Conservation (phyloP, 164 flowering plant genomes). For the Saururus chinensis region DNA sequence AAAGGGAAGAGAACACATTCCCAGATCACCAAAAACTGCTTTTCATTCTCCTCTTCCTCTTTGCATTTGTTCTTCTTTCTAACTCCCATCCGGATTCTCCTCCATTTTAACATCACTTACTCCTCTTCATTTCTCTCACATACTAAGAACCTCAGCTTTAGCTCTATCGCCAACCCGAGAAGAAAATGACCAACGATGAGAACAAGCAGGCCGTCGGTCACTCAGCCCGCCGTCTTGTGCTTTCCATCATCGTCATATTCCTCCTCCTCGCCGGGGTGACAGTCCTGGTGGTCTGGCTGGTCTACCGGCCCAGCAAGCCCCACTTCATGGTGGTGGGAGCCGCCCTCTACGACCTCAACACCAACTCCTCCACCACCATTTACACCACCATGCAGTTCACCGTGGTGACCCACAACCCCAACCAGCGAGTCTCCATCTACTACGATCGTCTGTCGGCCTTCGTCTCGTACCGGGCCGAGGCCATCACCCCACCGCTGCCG, state of each 20-base stretch:
- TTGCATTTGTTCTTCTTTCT: too few relatives aligned
- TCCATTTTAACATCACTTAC: neutral
- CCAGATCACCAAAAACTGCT: too few relatives aligned
- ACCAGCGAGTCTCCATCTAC: slow-evolving; percentile 42
- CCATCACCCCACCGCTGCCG: slow-evolving; percentile 41
- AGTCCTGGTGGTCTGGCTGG: slow-evolving; percentile 49
- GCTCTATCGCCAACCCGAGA: neutral
- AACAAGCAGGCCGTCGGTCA: neutral
- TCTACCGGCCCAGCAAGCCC: slow-evolving; percentile 68
- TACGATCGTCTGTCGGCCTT: slow-evolving; percentile 50
- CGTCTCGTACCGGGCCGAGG: slow-evolving; percentile 47
- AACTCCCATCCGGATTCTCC: neutral
- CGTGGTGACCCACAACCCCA: slow-evolving; percentile 56
- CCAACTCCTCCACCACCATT: slow-evolving; percentile 31
- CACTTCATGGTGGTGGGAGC: slow-evolving; percentile 51
- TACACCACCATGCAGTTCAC: slow-evolving; percentile 73
- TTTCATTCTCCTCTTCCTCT: too few relatives aligned
- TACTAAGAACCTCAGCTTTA: too few relatives aligned
- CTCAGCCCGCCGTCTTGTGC: slow-evolving; percentile 12
- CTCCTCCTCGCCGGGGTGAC: slow-evolving; percentile 47
- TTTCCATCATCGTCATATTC: slow-evolving; percentile 19
- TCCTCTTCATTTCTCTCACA: neutral
- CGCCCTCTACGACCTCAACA: slow-evolving; percentile 49
- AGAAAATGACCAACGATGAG: neutral
- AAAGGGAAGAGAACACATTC: too few relatives aligned